Base-by-base conservation (phyloP, 164 flowering plant genomes). In the Stephania cephalantha region DNA sequence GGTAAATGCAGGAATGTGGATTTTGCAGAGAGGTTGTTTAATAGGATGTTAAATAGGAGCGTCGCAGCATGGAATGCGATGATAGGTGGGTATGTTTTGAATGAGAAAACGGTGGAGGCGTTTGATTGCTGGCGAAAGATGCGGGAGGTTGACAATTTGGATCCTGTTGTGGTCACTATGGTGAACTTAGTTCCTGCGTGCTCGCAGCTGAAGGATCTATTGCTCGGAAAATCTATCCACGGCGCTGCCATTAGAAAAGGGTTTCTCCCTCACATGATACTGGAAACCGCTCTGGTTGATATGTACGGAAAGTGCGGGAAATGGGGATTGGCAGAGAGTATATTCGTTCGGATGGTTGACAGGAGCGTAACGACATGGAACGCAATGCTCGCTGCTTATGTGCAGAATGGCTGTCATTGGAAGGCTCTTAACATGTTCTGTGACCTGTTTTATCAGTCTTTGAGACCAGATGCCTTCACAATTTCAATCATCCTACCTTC, bases 271-370 rank as follows among this genome's bases (percentile, higher is more conserved):
- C 82, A 87, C 81, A 11, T 81, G 7, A 85, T 86, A 30, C 72
- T 90, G 82, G 92, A 90, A 76, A 91, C 89, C 68, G 83, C 91
- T 78, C 73, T 91, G 22, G 68, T 89, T 80, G 86, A 86, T 72
- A 81, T 87, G 82, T 91, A 91, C 78, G 93, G 87, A 58, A 81
- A 76, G 45, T 85, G 87, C 53, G 79, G 87, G 65, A 72, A 78
- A 29, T 61, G 81, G 66, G 79, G 77, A 42, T 73, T 58, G 13
- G 90, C 90, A 15, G 80, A 82, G 71, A 12, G 46, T 73, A 31
- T 87, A 55, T 90, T 92, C 75, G 46, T 46, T 73, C 72, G 8
- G 35, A 84, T 89, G 80, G 71, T 9, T 46, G 83, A 76, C 20
- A 87, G 72, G 72, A 77, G 46, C 79, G 71, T 82, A 77, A 52